A percentile compares a stretch with the other conserved stretches of the same genome.
phyloP scores from a whole-genome alignment of 305 asterid genomes.

The Plantago coronopus region DNA sequence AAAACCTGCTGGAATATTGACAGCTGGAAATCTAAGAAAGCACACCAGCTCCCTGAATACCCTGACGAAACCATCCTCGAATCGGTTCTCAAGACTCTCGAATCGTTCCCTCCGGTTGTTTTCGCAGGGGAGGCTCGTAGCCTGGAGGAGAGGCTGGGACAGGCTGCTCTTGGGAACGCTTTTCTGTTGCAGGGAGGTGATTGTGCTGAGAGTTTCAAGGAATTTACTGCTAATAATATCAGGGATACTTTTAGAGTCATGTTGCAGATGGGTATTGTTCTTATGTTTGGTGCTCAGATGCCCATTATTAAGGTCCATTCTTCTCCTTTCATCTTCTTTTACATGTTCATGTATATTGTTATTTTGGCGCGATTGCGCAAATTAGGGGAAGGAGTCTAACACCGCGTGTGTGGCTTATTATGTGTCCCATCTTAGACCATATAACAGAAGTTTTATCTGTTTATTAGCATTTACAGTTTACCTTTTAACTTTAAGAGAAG shows the following conservation, averaged over 20 bases:
- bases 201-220: slow-evolving; percentile 71
- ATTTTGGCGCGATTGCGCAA: no score
- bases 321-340: neutral
- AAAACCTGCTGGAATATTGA: slow-evolving; percentile 43
- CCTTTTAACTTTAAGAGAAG: no score
- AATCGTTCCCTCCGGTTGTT: slow-evolving; percentile 58
- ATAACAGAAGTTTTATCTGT: no score
- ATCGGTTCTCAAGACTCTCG: slow-evolving; percentile 41
- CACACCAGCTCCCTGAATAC: slow-evolving; percentile 55
- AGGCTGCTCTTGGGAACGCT: slow-evolving; percentile 60
- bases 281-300: slow-evolving; percentile 74
- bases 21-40: slow-evolving; percentile 52
- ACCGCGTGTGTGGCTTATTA: no score
- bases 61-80: slow-evolving; percentile 36
- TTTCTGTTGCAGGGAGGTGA: slow-evolving; percentile 62
- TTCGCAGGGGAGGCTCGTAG: slow-evolving; percentile 66
- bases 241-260: slow-evolving; percentile 64
- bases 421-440: no score
- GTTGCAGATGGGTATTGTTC: slow-evolving; percentile 67
- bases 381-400: no score
- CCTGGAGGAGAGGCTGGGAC: slow-evolving; percentile 55
- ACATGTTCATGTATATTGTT: neutral
- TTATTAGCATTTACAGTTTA: no score
- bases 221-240: slow-evolving; percentile 55
- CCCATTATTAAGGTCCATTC: slow-evolving; percentile 49